Base-by-base conservation (phyloP, 768 basidiomycete species). In the Kwoniella sp. region DNA sequence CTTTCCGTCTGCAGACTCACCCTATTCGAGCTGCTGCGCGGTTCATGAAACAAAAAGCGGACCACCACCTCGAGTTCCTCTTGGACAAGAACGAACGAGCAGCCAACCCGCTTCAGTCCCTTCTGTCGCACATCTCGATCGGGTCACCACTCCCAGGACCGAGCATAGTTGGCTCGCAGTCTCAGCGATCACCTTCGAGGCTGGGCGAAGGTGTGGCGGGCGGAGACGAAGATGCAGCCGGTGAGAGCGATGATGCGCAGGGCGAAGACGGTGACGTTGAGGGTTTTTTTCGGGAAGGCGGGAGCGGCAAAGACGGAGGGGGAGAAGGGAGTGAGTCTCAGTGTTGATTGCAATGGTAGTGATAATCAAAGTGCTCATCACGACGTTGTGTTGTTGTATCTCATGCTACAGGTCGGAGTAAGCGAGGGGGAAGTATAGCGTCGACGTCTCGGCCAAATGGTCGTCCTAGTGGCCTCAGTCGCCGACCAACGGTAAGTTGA, bases 51-150 rank as follows among this genome's bases (percentile, higher is more conserved):
- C 84, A 84, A 65, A 94, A 95, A 81, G 90, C 93, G 0, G 90
- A 94, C 61, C 86, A 87, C 69, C 86, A 97, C 26, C 86, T 98
- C 22, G 87, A 87, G 73, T 89, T 94, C 74, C 89, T 98, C 70
- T 91, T 90, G 1, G 96, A 98, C 81, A 86, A 88, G 73, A 89
- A 88, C 73, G 91, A 94, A 73, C 63, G 71, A 30, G 54, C 57
- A 22, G 15, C 52, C 13, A 63, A 56, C 31, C 56, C 64, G 2
- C 48, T 66, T 2, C 58, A 60, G 26, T 26, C 25, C 22, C 57
- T 73, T 15, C 54, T 71, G 29, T 55, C 65, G 17, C 61, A 56
- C 22, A 45, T 12, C 22, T 57, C 48, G 29, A 12, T 38, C 41
- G 58, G 50, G 13, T 61, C 59, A 15, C 56, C 63, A n/a, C 26